Conservation (phyloP, 495 filamentous ascomycete species). For the Aspergillus cristatus region DNA sequence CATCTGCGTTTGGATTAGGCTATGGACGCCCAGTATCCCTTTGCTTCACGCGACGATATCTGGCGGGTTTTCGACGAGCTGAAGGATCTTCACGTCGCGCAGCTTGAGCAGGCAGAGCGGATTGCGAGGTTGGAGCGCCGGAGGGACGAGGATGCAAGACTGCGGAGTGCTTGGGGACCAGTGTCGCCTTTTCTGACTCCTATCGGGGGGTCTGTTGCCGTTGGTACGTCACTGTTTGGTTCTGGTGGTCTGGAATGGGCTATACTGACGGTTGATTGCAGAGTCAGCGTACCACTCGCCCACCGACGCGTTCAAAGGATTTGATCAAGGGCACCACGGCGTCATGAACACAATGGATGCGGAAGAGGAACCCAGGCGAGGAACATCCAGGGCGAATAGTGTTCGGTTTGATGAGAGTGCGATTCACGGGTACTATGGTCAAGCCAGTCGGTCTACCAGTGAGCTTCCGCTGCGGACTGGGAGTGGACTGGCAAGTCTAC, state of each 20-base stretch:
- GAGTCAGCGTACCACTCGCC: constrained; percentile 65
- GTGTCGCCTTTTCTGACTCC: constrained; percentile 73
- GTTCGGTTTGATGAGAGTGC: constrained; percentile 98
- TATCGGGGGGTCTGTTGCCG: constrained; percentile 56
- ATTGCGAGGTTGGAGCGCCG: constrained; percentile 70
- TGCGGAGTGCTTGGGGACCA: constrained; percentile 79
- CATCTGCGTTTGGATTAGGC: constrained; percentile 7
- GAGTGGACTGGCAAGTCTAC: constrained; percentile 73
- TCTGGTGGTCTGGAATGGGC: constrained; percentile 4
- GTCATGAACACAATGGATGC: constrained; percentile 67
- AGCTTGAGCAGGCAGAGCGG: constrained; percentile 73
- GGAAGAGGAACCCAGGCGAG: constrained; percentile 86
- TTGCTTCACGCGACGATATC: constrained; percentile 66
- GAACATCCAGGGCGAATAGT: constrained; percentile 90
- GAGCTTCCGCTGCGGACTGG: constrained; percentile 71
- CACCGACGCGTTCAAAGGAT: constrained; percentile 70
- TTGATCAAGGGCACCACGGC: constrained; percentile 69
- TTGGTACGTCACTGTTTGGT: constrained; percentile 46
- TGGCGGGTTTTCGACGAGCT: constrained; percentile 84
- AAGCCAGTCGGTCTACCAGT: constrained; percentile 66
- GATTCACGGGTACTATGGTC: constrained; percentile 80
- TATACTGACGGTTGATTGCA: constrained; percentile 21
- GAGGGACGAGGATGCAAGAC: constrained; percentile 68
- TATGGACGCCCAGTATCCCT: constrained; percentile 58
- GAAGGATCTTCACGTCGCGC: constrained; percentile 68